phyloP scores from a whole-genome alignment of 768 basidiomycete genomes.

The Filobasidium floriforme region DNA sequence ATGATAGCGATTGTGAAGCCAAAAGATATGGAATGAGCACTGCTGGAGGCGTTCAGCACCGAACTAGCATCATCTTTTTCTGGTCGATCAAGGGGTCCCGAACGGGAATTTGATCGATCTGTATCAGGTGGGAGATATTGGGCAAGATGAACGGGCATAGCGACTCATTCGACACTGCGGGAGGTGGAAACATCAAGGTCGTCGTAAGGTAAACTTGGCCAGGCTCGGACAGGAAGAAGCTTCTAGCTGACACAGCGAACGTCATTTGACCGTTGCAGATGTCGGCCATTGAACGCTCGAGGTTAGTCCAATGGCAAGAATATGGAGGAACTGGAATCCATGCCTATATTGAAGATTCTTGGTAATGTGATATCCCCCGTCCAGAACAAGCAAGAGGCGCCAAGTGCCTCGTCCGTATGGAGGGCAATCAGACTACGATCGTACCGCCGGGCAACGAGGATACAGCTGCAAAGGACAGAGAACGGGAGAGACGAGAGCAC shows the following conservation, averaged over 20 bases:
- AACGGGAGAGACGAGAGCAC: slow-evolving; percentile 83
- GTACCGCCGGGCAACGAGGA: slow-evolving; percentile 66
- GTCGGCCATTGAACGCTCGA: slow-evolving; percentile 88
- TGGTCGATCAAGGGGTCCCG: too few relatives aligned
- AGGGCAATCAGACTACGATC: slow-evolving; percentile 83
- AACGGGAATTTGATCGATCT: too few relatives aligned
- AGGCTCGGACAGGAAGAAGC: neutral
- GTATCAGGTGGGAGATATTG: neutral
- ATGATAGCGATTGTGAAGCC: too few relatives aligned
- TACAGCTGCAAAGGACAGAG: slow-evolving; percentile 60
- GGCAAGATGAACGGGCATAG: neutral
- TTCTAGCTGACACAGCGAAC: neutral
- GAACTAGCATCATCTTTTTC: too few relatives aligned
- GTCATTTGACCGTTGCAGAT: slow-evolving; percentile 68
- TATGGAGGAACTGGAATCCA: too few relatives aligned
- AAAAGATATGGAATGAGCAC: too few relatives aligned
- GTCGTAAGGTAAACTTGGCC: slow-evolving; percentile 42
- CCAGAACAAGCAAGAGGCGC: slow-evolving; percentile 88
- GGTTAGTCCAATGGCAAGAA: slow-evolving; percentile 49
- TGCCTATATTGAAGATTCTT: slow-evolving; percentile 33
- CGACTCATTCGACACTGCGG: neutral
- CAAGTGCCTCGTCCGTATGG: slow-evolving; percentile 88
- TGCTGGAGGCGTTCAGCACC: too few relatives aligned
- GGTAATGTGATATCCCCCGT: slow-evolving; percentile 6
- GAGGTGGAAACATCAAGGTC: slow-evolving; percentile 46